Evolutionary conservation across 352 stramenopile genomes (phyloP).

Genomic region (Globisporangium radiosum): DNA sequence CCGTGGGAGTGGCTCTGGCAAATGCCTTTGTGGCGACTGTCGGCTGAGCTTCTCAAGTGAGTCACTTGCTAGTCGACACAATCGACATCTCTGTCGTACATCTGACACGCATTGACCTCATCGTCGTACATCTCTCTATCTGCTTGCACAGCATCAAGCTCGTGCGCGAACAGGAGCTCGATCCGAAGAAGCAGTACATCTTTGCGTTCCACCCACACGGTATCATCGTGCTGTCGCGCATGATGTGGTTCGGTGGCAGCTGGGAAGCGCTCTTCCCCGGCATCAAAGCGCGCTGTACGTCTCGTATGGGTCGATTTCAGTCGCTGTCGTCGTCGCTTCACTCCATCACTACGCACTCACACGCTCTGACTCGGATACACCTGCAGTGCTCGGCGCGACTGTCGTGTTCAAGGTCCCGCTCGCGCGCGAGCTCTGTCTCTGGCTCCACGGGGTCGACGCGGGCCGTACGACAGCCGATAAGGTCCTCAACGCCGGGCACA

Average conservation of each 20-base stretch:
- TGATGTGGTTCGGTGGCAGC: slow-evolving; percentile 34
- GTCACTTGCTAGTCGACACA: neutral
- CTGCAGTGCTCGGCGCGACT: slow-evolving; percentile 11
- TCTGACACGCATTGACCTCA: no score
- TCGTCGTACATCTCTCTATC: neutral
- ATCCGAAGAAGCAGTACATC: slow-evolving; percentile 23
- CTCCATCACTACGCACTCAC: no score
- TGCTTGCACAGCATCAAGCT: slow-evolving; percentile 19
- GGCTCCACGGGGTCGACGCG: slow-evolving; percentile 64
- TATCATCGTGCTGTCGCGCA: slow-evolving; percentile 42
- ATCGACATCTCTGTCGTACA: no score
- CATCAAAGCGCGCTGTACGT: slow-evolving; percentile 17
- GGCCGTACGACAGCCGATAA: slow-evolving; percentile 68
- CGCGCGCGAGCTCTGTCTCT: slow-evolving; percentile 18
- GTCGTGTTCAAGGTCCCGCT: slow-evolving; percentile 17
- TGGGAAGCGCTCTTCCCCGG: slow-evolving; percentile 34
- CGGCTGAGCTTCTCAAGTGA: slow-evolving; percentile 13
- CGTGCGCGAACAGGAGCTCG: slow-evolving; percentile 30
- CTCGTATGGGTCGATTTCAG: neutral
- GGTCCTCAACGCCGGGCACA: slow-evolving; percentile 58
- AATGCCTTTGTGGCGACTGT: slow-evolving; percentile 26
- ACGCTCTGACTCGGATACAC: neutral
- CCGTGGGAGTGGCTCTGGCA: slow-evolving; percentile 30
- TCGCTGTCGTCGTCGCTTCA: neutral
- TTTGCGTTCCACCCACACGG: slow-evolving; percentile 50